Evolutionary conservation across 768 basidiomycete species (phyloP), one percentile per base, ranked within the genome.

Genomic region (Mycena capillaripes): DNA sequence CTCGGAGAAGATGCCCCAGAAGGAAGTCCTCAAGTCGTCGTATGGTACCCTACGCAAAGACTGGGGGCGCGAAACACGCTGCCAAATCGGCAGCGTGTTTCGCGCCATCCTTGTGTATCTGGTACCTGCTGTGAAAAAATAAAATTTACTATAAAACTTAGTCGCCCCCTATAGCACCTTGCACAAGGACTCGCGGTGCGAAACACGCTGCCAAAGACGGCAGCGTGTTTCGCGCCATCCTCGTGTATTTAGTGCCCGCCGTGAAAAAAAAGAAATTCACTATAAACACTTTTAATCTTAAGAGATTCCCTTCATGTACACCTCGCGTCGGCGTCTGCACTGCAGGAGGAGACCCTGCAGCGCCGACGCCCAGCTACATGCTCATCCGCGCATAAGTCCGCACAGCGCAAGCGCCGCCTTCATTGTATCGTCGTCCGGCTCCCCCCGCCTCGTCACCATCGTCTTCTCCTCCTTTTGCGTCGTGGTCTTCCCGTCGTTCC

Each of bases 371-470:
- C 68, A 42, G 25, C 30, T 29, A 40, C 56, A 44, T 55, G 30
- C 59, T 72, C 53, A 73, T 52, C 72, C 67, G 67, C 66, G 63
- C 70, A 75, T 72, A 66, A 89, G 83, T 38, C 92, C 92, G 78
- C 92, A 93, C 23, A 93, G 80, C 50, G 89, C 89, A 46, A 92
- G 82, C 30, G 92, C 92, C 27, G 91, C 92, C 71, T 88, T 88
- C 89, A 93, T 91, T 81, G 89, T 89, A 66, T 92, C 92, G 38
- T 91, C 89, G 78, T 92, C 90, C 53, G 87, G 85, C 77, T 59
- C 79, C 21, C 14, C 56, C 23, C 36, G 19, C 76, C 21, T 21
- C 56, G 36, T 21, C 40, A n/a, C 12, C 44, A 5, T 56, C 62
- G 27, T n/a, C 58, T 3, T 52, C 56, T 21, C 29, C 21, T 34